Percentiles rank a stretch among this genome's conserved stretches.
These are phyloP conservation scores for Zizania latifolia DNA, from an alignment of 176 grass and related monocot genomes.

Conservation along the genomic window DNA sequence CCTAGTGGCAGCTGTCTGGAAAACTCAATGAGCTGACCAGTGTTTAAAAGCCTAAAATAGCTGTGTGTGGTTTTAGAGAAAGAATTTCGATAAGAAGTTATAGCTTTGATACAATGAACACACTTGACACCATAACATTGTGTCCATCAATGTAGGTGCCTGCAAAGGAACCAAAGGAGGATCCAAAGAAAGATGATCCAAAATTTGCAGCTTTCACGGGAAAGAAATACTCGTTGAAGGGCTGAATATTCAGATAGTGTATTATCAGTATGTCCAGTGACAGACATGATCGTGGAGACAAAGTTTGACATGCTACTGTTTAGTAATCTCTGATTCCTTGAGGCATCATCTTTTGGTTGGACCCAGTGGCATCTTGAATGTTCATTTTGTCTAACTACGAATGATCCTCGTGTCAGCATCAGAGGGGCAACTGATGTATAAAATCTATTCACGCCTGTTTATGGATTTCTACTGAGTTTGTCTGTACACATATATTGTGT, in stretches of 20 bases:
- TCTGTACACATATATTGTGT: neutral
- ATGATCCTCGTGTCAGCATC: neutral
- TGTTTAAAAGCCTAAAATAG: neutral
- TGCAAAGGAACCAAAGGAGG: slow-evolving; percentile 57
- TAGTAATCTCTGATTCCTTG: neutral
- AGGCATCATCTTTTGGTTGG: slow-evolving; percentile 5
- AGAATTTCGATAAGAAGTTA: neutral
- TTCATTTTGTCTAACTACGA: neutral
- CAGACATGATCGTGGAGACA: too few relatives aligned
- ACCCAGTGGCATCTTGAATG: neutral
- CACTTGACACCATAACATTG: slow-evolving; percentile 5
- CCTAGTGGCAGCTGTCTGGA: neutral
- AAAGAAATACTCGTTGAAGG: slow-evolving; percentile 88
- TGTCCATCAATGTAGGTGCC: slow-evolving; percentile 43
- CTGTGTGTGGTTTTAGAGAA: neutral
- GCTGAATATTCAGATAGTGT: slow-evolving; percentile 41
- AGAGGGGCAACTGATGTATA: neutral
- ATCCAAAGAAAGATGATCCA: slow-evolving; percentile 71
- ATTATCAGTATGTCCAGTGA: slow-evolving; percentile 18
- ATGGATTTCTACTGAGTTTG: neutral
- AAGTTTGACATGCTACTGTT: slow-evolving; percentile 12
- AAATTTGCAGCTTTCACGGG: slow-evolving; percentile 78
- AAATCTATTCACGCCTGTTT: neutral
- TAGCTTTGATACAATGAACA: neutral
- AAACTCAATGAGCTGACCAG: neutral